Evolutionary conservation across 805 yeast genomes (phyloP).

Genomic region (Wickerhamomyces alni): DNA sequence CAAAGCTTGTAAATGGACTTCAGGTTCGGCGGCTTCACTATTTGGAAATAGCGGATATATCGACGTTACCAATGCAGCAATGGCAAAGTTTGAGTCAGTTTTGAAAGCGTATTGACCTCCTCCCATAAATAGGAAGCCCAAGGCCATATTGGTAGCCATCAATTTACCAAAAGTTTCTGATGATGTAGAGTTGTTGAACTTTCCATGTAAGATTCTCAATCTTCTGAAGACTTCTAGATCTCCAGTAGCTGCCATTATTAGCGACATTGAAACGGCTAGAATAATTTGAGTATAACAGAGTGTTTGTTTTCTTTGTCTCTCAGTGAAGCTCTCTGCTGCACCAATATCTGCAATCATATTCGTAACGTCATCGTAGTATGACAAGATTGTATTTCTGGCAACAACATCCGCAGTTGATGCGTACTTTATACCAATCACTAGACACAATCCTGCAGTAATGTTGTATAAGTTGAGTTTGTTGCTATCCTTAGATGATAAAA

Average conservation of each 20-base stretch:
- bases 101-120: slow-evolving; percentile 87
- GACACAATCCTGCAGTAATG: slow-evolving; percentile 66
- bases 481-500: slow-evolving; percentile 28
- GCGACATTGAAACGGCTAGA: slow-evolving; percentile 56
- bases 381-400: slow-evolving; percentile 51
- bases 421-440: slow-evolving; percentile 67
- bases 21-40: slow-evolving; percentile 33
- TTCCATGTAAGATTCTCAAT: slow-evolving; percentile 61
- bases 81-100: slow-evolving; percentile 48
- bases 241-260: slow-evolving; percentile 88
- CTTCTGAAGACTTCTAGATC: slow-evolving; percentile 75
- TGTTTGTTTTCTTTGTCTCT: slow-evolving; percentile 46
- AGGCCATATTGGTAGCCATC: slow-evolving; percentile 71
- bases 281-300: slow-evolving; percentile 52
- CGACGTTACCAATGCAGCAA: slow-evolving; percentile 66
- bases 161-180: slow-evolving; percentile 57
- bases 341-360: slow-evolving; percentile 6
- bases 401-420: slow-evolving; percentile 60
- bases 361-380: slow-evolving; percentile 27
- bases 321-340: slow-evolving; percentile 42
- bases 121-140: slow-evolving; percentile 86
- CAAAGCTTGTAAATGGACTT: slow-evolving; percentile 74
- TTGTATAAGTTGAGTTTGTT: slow-evolving; percentile 55
- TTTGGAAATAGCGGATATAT: slow-evolving; percentile 71
- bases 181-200: slow-evolving; percentile 9